Percentiles rank a stretch among this genome's conserved stretches.
Conservation (phyloP, 176 grass and related monocot genomes). For the Neostapfia colusana region DNA sequence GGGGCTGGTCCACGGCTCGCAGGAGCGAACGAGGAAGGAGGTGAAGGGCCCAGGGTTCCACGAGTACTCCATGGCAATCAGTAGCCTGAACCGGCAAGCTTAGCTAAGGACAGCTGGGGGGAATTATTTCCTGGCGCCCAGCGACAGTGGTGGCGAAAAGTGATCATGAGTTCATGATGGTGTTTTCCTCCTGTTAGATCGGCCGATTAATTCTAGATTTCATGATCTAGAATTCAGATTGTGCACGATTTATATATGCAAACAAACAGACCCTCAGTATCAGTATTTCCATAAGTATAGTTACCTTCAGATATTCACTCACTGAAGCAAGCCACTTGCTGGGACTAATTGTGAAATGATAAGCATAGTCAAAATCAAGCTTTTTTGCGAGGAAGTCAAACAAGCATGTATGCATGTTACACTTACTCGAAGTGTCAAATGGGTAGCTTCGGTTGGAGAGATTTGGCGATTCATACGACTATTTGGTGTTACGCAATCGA, state of each 20-base stretch:
- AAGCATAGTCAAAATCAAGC: neutral
- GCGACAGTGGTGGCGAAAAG: neutral
- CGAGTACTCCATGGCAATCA: conserved; percentile 19
- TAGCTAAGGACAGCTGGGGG: conserved; percentile 35
- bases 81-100: conserved; percentile 33
- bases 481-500: conserved; percentile 24
- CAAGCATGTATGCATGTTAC: neutral
- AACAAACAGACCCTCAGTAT: no score
- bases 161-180: conserved; percentile 31
- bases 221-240: no score
- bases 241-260: no score
- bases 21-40: neutral
- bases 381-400: no score
- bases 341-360: no score
- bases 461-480: neutral
- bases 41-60: neutral
- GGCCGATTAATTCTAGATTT: neutral
- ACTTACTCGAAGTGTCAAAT: neutral
- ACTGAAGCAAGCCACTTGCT: neutral
- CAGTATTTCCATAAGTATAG: neutral
- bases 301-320: neutral
- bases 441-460: neutral
- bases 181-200: neutral
- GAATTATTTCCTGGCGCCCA: conserved; percentile 15
- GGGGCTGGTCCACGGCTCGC: neutral